These are phyloP conservation scores for Malbranchea zuffiana DNA, from an alignment of 2,329 filamentous ascomycete species.

Conservation along the genomic window DNA sequence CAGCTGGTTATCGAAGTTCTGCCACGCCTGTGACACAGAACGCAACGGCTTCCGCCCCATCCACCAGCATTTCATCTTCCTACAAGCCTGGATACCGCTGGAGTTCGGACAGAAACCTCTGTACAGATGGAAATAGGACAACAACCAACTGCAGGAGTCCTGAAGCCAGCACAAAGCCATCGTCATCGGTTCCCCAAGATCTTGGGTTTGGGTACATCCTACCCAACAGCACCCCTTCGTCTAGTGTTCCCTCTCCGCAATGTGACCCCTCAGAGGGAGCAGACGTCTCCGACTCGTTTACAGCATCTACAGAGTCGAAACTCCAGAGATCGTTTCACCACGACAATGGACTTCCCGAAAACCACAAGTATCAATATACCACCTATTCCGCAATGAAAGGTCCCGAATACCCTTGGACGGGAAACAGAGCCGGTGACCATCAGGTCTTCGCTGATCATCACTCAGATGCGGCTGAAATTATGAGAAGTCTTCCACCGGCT, in stretches of 20 bases:
- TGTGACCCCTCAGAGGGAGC: slow-evolving; percentile 9
- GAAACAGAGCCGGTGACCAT: too few species aligned
- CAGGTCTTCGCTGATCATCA: too few species aligned
- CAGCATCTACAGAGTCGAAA: too few species aligned
- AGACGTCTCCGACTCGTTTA: too few species aligned
- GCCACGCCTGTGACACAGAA: slow-evolving; percentile 1
- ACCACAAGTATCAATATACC: too few species aligned
- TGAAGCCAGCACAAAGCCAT: slow-evolving; percentile 5
- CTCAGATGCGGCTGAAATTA: too few species aligned
- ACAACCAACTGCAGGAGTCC: slow-evolving; percentile 7
- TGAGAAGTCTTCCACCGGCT: too few species aligned
- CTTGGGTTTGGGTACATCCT: slow-evolving; percentile 15
- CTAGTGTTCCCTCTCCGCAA: slow-evolving; percentile 4
- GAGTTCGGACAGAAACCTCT: slow-evolving; percentile 3
- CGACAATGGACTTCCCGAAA: too few species aligned
- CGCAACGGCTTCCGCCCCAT: background rate
- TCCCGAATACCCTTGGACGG: too few species aligned
- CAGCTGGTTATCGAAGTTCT: slow-evolving; percentile 19
- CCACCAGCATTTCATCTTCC: background rate
- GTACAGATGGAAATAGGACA: slow-evolving; percentile 3
- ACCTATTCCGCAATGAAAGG: too few species aligned
- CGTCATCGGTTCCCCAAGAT: slow-evolving; percentile 13
- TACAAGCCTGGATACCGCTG: slow-evolving; percentile 8
- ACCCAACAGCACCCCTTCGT: slow-evolving; percentile 10
- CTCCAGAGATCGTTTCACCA: too few species aligned